Base-by-base conservation (phyloP, 306 rosid genomes). In the Glycine latifolia region DNA sequence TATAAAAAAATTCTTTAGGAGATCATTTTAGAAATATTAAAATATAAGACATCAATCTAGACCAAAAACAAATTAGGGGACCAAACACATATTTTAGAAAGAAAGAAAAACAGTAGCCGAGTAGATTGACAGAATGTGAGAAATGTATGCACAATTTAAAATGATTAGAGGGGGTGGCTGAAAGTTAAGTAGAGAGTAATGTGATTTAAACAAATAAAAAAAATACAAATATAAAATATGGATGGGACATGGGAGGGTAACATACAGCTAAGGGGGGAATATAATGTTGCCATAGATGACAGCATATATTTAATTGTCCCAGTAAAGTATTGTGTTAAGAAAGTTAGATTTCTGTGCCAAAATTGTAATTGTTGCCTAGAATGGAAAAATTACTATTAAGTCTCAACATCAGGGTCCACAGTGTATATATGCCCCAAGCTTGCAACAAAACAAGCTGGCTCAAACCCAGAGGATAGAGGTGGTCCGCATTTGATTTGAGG, bases 331-430 rank as follows among this genome's bases (percentile, higher is more conserved):
- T 16, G 67, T 52, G 84, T 50, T 26, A 81, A 33, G 50, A 17
- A 46, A 60, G 84, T 78, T 81, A 68, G 83, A 69, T 62, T 47
- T 71, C 44, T 82, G 81, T 63, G 80, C 76, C 78, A 82, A 81
- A 85, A 87, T 85, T 87, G 78, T 85, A 70, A 79, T 85, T 79
- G 83, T 82, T 85, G 67, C 90, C 85, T 26, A 58, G 82, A 75
- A 82, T 85, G 71, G 90, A 75, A 82, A 87, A 68, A 60, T 79
- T 75, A 50, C 86, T 78, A 67, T 56, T 82, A 71, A 72, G 62
- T 41, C 60, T 49, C 48, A 70, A 59, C 60, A 70, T 9, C 50
- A 78, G 35, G 90, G 86, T 54, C 88, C 86, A 74, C 90, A 65
- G 67, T 67, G 73, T 55, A 78, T 15, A 78, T 77, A 20, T 66